Base-by-base conservation (phyloP, 2,329 filamentous ascomycete species). In the Fusarium nodosum region DNA sequence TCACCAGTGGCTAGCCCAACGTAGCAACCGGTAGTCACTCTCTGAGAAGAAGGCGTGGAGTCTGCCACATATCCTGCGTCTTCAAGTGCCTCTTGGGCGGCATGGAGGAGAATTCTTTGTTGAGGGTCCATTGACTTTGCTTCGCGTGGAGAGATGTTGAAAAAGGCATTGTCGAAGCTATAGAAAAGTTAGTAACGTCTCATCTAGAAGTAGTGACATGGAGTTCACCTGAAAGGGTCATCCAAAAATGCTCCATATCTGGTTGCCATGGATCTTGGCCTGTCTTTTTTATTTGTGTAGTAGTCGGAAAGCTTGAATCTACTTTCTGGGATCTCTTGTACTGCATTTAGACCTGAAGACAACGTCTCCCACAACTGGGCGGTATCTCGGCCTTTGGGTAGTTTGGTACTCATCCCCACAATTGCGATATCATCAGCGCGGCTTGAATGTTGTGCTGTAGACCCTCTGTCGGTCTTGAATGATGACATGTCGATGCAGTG, bases 91-190 rank as follows among this genome's bases (percentile, higher is more conserved):
- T 44, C 45, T 1, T 57, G 46, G 3, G 38, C 55, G 15, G 38
- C 4, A 12, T 44, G 55, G 4, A 57, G 46, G 2, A 52, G 22
- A 8, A 57, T 15, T 7, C 55, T 42, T 38, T 57, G 55, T 18
- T 51, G 45, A 0, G 55, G 55, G 34, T 57, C 55, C 45, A 52
- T 57, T 1, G 45, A 52, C 24, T 44, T 57, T 13, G 55, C 55
- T 36, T 57, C 55, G 1, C 46, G 36, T 1, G 55, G 55, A 7
- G 55, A 57, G 7, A 57, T 57, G 15, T 57, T 51, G 30, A 57
- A 57, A 38, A 57, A 57, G 18, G 22, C 6, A 34, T 51, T 57
- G 9, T 57, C 55, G 11, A 57, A 57, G 18, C 44, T 56, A 6
- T 26, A 24, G 12, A 18, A 24, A 22, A 2, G 7, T 39, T 39